A percentile compares a stretch with the other conserved stretches of the same genome.
phyloP scores from a whole-genome alignment of 1,284 basidiomycete species.

The Cystobasidiaceae sp. region DNA sequence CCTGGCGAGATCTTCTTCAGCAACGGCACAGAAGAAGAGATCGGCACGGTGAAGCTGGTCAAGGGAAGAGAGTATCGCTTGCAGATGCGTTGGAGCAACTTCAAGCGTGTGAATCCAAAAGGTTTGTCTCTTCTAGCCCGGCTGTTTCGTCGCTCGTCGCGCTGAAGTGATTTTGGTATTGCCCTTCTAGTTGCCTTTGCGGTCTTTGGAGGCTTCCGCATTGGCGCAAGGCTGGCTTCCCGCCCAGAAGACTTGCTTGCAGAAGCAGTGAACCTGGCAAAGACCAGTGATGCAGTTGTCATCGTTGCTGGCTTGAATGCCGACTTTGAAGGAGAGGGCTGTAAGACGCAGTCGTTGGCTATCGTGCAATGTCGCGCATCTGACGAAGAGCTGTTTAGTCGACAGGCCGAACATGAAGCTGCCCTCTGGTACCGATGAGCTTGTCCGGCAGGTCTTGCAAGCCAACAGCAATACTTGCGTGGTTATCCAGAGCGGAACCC shows the following conservation, averaged over 20 bases:
- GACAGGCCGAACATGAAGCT: slow-evolving; percentile 45
- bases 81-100: slow-evolving; percentile 47
- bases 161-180: too few relatives aligned
- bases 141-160: too few relatives aligned
- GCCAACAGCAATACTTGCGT: slow-evolving; percentile 68
- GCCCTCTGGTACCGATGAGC: slow-evolving; percentile 65
- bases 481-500: slow-evolving; percentile 66
- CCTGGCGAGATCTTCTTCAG: slow-evolving; percentile 60
- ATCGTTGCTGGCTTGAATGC: slow-evolving; percentile 65
- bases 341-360: slow-evolving; percentile 28
- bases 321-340: slow-evolving; percentile 65
- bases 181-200: slow-evolving; percentile 42
- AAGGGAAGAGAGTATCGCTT: slow-evolving; percentile 56
- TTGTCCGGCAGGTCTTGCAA: slow-evolving; percentile 59
- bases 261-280: slow-evolving; percentile 59
- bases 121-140: neutral
- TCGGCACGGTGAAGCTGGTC: slow-evolving; percentile 36
- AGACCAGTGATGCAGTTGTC: slow-evolving; percentile 62
- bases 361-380: neutral
- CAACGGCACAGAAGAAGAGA: slow-evolving; percentile 38
- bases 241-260: slow-evolving; percentile 57
- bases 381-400: neutral
- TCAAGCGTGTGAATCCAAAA: slow-evolving; percentile 51
- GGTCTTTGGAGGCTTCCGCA: neutral
- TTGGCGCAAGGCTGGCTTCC: slow-evolving; percentile 34